Conservation (phyloP, 768 basidiomycete genomes). For the Gymnopilus dilepis region DNA sequence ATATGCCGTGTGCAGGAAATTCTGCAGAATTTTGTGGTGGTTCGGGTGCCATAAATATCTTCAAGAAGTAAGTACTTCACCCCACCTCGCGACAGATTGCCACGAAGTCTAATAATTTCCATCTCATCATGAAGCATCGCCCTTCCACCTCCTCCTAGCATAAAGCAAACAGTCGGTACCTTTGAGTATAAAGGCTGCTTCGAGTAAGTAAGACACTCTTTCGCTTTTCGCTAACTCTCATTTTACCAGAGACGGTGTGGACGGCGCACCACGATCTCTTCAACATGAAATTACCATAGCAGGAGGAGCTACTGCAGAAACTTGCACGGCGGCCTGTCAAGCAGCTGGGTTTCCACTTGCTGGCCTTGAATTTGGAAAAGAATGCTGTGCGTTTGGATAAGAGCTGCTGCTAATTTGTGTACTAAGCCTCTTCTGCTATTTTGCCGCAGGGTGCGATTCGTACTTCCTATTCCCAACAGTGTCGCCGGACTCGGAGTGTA, state of each 20-base stretch:
- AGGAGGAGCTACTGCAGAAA: conserved; percentile 11
- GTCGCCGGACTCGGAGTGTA: conserved; percentile 54
- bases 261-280: conserved; percentile 11
- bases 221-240: background rate
- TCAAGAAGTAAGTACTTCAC: conserved; percentile 4
- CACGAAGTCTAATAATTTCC: background rate
- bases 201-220: conserved; percentile 9
- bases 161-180: conserved; percentile 17
- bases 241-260: conserved; percentile 16
- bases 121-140: background rate
- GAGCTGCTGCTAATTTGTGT: background rate
- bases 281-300: background rate
- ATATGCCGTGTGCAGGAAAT: conserved; percentile 13
- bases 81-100: too few relatives aligned
- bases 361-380: conserved; percentile 19
- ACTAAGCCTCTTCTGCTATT: background rate
- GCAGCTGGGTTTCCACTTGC: conserved; percentile 6
- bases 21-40: conserved; percentile 9
- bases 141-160: conserved; percentile 7
- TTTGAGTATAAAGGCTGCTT: conserved; percentile 24
- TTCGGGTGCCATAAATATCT: conserved; percentile 5
- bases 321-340: conserved; percentile 11
- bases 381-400: conserved; percentile 16
- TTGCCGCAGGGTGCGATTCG: conserved; percentile 11
- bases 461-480: background rate